Percentiles rank a stretch among this genome's conserved stretches.
Evolutionary conservation across 2,329 filamentous ascomycete species (phyloP).

Genomic region (Epichloe brachyelytri): DNA sequence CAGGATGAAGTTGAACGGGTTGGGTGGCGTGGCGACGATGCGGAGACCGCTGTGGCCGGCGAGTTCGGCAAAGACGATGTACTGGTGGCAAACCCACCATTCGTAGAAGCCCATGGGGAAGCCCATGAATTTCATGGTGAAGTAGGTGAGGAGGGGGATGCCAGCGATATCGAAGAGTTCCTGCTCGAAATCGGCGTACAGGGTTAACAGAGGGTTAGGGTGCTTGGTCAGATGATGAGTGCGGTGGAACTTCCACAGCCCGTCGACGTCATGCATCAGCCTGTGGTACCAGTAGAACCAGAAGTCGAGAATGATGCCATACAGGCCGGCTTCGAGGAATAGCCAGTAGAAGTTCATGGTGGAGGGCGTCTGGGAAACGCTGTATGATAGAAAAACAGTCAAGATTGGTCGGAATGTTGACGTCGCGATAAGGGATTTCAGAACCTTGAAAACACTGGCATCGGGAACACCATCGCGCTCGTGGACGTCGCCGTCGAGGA

Average conservation of each 20-base stretch:
- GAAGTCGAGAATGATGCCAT: slow-evolving; percentile 4
- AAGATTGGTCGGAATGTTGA: slow-evolving; percentile 4
- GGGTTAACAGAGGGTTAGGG: slow-evolving; percentile 3
- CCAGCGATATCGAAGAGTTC: slow-evolving; percentile 5
- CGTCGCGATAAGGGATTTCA: slow-evolving; percentile 1
- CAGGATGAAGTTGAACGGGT: slow-evolving; percentile 4
- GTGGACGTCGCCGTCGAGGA: slow-evolving; percentile 6
- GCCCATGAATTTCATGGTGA: slow-evolving; percentile 4
- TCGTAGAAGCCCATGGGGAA: slow-evolving; percentile 6
- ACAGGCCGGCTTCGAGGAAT: slow-evolving; percentile 1
- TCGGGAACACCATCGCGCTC: slow-evolving; percentile 6
- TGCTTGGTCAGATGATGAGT: slow-evolving; percentile 7
- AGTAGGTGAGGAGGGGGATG: slow-evolving; percentile 4
- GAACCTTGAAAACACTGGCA: slow-evolving; percentile 1
- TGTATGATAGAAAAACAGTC: slow-evolving; percentile 2
- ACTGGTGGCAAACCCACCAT: slow-evolving; percentile 7
- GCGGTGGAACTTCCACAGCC: slow-evolving; percentile 6
- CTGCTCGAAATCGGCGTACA: slow-evolving; percentile 5
- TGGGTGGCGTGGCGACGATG: slow-evolving; percentile 1
- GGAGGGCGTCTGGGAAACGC: not conserved
- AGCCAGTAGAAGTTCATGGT: slow-evolving; percentile 1
- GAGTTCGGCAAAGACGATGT: slow-evolving; percentile 4
- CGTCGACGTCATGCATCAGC: slow-evolving; percentile 4
- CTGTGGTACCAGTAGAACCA: slow-evolving; percentile 8
- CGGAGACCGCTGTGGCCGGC: slow-evolving; percentile 5